phyloP scores from a whole-genome alignment of 1,139 yeast genomes.

The Taphrina flavorubra region DNA sequence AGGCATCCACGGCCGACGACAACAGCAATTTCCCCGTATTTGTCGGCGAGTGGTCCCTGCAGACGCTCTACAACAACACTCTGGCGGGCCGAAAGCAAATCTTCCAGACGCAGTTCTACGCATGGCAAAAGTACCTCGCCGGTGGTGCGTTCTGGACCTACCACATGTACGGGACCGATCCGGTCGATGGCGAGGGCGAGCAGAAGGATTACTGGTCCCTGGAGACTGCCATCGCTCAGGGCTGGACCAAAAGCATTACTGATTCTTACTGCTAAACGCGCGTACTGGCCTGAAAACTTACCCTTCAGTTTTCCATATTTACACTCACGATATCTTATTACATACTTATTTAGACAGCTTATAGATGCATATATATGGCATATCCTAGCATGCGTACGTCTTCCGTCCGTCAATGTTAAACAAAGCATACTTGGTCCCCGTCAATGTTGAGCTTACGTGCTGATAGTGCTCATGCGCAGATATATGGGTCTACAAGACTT shows the following conservation, averaged over 20 bases:
- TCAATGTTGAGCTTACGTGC: no score
- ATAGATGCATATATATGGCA: no score
- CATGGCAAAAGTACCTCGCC: slow-evolving; percentile 18
- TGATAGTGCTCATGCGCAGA: no score
- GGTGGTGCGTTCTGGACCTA: slow-evolving; percentile 29
- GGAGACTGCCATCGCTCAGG: slow-evolving; percentile 5
- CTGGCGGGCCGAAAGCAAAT: slow-evolving; percentile 48
- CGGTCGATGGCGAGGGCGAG: slow-evolving; percentile 3
- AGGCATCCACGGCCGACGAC: slow-evolving; percentile 13
- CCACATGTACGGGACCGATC: slow-evolving; percentile 14
- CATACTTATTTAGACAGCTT: no score
- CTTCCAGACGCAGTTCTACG: slow-evolving; percentile 51
- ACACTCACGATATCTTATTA: no score
- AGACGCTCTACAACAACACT: slow-evolving; percentile 17
- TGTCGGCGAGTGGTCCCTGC: slow-evolving; percentile 22
- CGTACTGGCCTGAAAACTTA: no score
- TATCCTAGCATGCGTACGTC: no score
- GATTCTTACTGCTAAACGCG: slow-evolving; percentile 1
- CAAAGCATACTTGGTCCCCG: no score
- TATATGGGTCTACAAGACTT: no score
- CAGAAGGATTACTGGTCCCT: slow-evolving; percentile 18
- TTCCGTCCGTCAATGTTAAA: no score
- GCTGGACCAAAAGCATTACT: not conserved
- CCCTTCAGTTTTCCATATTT: no score
- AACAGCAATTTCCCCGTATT: slow-evolving; percentile 19